Evolutionary conservation across 2,329 filamentous ascomycete genomes (phyloP).

Genomic region (Aspergillus fumigatus): DNA sequence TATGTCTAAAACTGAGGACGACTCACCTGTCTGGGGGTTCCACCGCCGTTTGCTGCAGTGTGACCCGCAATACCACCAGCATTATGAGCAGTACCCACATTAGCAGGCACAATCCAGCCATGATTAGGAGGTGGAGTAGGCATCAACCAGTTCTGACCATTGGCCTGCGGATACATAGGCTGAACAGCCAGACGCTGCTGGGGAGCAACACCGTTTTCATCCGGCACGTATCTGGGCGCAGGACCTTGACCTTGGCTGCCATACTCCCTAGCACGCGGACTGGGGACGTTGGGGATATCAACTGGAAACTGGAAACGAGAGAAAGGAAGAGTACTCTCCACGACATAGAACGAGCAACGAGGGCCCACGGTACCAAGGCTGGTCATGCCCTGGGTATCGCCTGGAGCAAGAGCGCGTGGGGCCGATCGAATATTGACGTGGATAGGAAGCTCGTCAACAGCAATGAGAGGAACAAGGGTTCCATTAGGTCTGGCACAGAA

Average conservation of each 20-base stretch:
- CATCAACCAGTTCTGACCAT: constrained; percentile 14
- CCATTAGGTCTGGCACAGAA: constrained; percentile 42
- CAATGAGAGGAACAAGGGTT: constrained; percentile 39
- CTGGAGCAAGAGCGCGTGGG: constrained; percentile 30
- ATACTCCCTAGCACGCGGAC: constrained; percentile 9
- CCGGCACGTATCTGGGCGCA: constrained; percentile 17
- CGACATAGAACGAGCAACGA: constrained; percentile 31
- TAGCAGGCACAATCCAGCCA: constrained; percentile 12
- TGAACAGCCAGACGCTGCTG: constrained; percentile 21
- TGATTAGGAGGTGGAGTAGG: constrained; percentile 6
- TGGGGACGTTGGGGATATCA: constrained; percentile 2
- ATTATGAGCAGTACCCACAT: neutral
- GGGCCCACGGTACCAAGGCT: constrained; percentile 33
- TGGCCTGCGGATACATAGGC: constrained; percentile 16
- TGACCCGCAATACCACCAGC: neutral
- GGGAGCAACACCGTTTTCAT: constrained; percentile 15
- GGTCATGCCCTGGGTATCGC: constrained; percentile 42
- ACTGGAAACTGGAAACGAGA: constrained; percentile 3
- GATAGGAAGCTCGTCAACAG: constrained; percentile 43
- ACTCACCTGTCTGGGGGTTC: constrained; percentile 19
- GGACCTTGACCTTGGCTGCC: constrained; percentile 15
- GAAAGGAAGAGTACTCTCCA: constrained; percentile 23
- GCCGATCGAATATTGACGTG: constrained; percentile 34
- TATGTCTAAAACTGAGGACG: neutral
- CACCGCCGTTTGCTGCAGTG: constrained; percentile 6